Conservation (phyloP, 495 filamentous ascomycete species). For the Parachaetomium inaequale region DNA sequence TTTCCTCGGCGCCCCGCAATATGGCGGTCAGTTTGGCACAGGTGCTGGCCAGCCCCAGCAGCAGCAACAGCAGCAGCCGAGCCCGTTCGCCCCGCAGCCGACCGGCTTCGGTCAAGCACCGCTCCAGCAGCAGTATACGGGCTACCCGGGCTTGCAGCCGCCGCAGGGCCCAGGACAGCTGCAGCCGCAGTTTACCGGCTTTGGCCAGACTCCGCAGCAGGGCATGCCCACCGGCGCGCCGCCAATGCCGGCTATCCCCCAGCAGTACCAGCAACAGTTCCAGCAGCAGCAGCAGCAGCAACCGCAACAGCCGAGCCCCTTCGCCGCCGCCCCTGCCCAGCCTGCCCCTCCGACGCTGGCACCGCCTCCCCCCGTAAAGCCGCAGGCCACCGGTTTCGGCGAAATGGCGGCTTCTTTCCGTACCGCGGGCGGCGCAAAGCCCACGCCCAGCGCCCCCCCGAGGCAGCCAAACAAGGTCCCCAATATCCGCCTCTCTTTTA, state of each 20-base stretch:
- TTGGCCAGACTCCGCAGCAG: constrained; percentile 46
- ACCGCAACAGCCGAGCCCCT: constrained; percentile 39
- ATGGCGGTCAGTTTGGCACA: constrained; percentile 50
- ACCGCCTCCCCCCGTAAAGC: constrained; percentile 51
- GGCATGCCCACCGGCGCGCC: constrained; percentile 48
- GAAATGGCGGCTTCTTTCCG: constrained; percentile 87
- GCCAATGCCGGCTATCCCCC: constrained; percentile 54
- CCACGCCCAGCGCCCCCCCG: constrained; percentile 45
- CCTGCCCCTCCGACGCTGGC: constrained; percentile 32
- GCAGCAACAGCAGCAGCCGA: constrained; percentile 59
- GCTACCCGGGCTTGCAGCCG: constrained; percentile 51
- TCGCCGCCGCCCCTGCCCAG: constrained; percentile 33
- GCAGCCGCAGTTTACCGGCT: constrained; percentile 56
- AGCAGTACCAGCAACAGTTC: constrained; percentile 46
- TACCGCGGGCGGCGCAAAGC: constrained; percentile 50
- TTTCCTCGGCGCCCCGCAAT: constrained; percentile 69
- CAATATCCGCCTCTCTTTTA: constrained; percentile 92
- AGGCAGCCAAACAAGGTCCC: constrained; percentile 67
- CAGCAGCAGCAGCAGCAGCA: constrained; percentile 41
- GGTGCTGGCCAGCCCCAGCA: constrained; percentile 49
- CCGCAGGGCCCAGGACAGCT: constrained; percentile 51
- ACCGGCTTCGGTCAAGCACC: constrained; percentile 57
- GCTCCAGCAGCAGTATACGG: constrained; percentile 61
- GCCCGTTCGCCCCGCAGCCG: constrained; percentile 56
- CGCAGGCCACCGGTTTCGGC: constrained; percentile 68